Evolutionary conservation across 2,329 filamentous ascomycete genomes (phyloP).

Genomic region (Penicillium palitans): DNA sequence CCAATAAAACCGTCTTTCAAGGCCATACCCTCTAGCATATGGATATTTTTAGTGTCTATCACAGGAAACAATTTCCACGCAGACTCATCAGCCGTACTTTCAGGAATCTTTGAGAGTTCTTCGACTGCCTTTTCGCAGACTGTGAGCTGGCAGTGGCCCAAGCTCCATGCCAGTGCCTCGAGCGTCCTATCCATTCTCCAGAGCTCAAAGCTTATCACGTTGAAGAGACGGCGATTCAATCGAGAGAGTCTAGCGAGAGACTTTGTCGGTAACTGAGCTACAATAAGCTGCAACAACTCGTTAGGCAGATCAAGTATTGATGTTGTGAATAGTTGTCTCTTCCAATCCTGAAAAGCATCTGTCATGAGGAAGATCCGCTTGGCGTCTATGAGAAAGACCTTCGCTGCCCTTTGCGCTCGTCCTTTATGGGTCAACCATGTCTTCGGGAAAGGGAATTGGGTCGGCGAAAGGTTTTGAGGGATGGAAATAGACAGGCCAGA

Average conservation of each 20-base stretch:
- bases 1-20: constrained; percentile 62
- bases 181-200: background rate
- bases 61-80: background rate
- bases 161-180: background rate
- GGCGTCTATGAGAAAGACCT: background rate
- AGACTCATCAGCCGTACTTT: background rate
- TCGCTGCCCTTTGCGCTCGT: background rate
- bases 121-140: background rate
- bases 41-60: background rate
- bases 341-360: background rate
- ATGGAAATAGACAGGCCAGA: background rate
- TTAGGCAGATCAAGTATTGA: background rate
- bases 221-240: background rate
- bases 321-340: background rate
- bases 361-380: background rate
- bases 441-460: background rate
- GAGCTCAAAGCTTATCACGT: background rate
- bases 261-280: background rate
- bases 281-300: background rate
- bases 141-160: background rate
- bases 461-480: background rate
- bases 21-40: constrained; percentile 51
- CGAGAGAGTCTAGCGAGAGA: background rate
- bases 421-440: background rate
- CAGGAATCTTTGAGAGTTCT: background rate